phyloP scores from a whole-genome alignment of 352 stramenopile genomes.

The Peronospora belbahrii region DNA sequence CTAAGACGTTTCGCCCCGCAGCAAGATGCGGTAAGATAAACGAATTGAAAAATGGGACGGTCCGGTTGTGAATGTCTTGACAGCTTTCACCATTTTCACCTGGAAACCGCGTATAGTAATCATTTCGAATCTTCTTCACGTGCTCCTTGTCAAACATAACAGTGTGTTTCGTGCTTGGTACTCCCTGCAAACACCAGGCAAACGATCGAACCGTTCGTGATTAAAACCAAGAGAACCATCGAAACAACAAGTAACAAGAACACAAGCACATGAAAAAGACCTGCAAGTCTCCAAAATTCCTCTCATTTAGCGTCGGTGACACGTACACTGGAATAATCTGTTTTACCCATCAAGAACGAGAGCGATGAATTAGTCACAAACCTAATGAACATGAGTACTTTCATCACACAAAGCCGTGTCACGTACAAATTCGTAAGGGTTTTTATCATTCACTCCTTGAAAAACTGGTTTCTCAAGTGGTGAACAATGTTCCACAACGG shows the following conservation, averaged over 20 bases:
- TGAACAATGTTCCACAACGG: constrained; percentile 66
- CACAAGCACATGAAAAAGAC: constrained; percentile 5
- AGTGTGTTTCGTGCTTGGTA: constrained; percentile 67
- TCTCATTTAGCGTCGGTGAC: constrained; percentile 68
- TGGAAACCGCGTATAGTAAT: constrained; percentile 74
- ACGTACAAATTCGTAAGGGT: constrained; percentile 74
- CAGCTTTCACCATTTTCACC: constrained; percentile 75
- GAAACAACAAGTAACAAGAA: background rate
- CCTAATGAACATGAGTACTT: too few species aligned
- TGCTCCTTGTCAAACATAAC: constrained; percentile 66
- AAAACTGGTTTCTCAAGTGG: constrained; percentile 61
- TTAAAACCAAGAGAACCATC: too few species aligned
- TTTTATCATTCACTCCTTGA: constrained; percentile 65
- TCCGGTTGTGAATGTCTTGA: constrained; percentile 69
- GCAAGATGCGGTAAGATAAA: constrained; percentile 71
- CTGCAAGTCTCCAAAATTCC: constrained; percentile 78
- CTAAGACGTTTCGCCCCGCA: constrained; percentile 63
- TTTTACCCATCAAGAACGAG: constrained; percentile 1
- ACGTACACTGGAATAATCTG: constrained; percentile 78
- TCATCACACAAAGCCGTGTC: too few species aligned
- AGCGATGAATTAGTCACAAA: constrained; percentile 6
- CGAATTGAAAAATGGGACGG: constrained; percentile 67
- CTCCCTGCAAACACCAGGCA: constrained; percentile 28
- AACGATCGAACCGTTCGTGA: background rate
- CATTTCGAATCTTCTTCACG: constrained; percentile 72